Percentiles rank a stretch among this genome's conserved stretches.
These are phyloP conservation scores for Myriosclerotinia curreyana DNA, from an alignment of 2,329 filamentous ascomycete genomes.

Conservation along the genomic window DNA sequence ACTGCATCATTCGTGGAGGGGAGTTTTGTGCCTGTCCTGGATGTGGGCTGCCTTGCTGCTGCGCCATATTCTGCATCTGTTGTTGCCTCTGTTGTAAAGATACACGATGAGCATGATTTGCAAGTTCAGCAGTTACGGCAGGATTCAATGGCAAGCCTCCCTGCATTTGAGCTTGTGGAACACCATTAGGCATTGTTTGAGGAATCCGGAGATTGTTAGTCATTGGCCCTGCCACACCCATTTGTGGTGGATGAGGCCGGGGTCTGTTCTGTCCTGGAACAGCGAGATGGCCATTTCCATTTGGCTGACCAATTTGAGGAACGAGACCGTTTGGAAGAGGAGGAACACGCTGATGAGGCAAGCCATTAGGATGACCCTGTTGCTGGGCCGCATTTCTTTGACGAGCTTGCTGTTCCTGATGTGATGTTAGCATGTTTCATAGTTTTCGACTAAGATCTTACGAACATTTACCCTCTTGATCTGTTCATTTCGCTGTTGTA, in stretches of 20 bases:
- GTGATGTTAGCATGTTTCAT: constrained; percentile 27
- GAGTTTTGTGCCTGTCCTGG: constrained; percentile 40
- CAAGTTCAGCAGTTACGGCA: constrained; percentile 52
- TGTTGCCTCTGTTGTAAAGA: constrained; percentile 41
- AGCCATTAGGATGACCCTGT: constrained; percentile 23
- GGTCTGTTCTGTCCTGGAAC: constrained; percentile 37
- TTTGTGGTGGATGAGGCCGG: constrained; percentile 35
- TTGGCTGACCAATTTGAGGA: constrained; percentile 29
- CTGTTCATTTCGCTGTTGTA: constrained; percentile 41
- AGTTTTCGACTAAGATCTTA: neutral
- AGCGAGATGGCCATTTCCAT: constrained; percentile 24
- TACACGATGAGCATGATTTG: constrained; percentile 64
- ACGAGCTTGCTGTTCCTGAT: constrained; percentile 44
- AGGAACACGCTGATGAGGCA: constrained; percentile 25
- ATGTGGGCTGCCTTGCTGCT: constrained; percentile 32
- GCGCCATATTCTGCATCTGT: constrained; percentile 30
- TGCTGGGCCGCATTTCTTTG: constrained; percentile 29
- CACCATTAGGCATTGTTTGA: constrained; percentile 52
- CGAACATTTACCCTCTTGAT: constrained; percentile 51
- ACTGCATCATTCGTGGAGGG: constrained; percentile 39
- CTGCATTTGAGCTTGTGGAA: constrained; percentile 70
- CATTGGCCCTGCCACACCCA: constrained; percentile 39
- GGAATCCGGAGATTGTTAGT: constrained; percentile 35
- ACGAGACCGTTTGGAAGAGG: constrained; percentile 29
- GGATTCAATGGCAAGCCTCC: constrained; percentile 54